Evolutionary conservation across 192 early-diverging fungal genomes (phyloP).

Genomic region (Entophlyctis luteolus): DNA sequence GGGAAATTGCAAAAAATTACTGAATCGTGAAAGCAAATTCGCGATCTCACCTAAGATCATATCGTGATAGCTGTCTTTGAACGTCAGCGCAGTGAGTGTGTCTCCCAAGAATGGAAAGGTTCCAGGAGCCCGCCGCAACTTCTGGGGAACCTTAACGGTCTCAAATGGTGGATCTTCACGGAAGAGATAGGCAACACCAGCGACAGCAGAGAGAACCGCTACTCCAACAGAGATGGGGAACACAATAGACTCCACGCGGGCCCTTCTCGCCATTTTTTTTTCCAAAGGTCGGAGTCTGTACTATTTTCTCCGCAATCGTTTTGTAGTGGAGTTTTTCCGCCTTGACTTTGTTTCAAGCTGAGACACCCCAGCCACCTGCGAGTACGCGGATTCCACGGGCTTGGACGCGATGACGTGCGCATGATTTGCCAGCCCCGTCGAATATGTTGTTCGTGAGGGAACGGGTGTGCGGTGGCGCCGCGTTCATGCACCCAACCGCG

Average conservation of each 20-base stretch:
- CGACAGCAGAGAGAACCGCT: neutral
- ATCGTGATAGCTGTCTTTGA: conserved; percentile 7
- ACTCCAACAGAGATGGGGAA: no score
- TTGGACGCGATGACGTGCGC: neutral
- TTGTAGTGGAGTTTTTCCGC: no score
- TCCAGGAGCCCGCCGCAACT: neutral
- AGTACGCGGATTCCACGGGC: neutral
- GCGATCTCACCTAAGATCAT: neutral
- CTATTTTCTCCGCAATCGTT: no score
- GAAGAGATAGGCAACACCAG: neutral
- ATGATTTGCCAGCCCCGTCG: neutral
- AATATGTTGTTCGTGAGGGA: no score
- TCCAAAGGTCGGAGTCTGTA: no score
- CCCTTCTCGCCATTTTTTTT: no score
- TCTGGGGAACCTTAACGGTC: neutral
- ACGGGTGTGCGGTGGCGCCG: no score
- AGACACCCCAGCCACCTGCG: neutral
- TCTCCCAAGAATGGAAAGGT: conserved; percentile 17
- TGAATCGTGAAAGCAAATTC: neutral
- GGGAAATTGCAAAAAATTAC: neutral
- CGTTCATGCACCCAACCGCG: no score
- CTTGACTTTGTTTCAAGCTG: no score
- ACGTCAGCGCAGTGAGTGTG: neutral
- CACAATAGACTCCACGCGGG: no score
- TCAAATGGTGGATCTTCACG: neutral